Evolutionary conservation across 2,329 filamentous ascomycete genomes (phyloP), one percentile per base, ranked within the genome.

Genomic region (Nemania sp.): DNA sequence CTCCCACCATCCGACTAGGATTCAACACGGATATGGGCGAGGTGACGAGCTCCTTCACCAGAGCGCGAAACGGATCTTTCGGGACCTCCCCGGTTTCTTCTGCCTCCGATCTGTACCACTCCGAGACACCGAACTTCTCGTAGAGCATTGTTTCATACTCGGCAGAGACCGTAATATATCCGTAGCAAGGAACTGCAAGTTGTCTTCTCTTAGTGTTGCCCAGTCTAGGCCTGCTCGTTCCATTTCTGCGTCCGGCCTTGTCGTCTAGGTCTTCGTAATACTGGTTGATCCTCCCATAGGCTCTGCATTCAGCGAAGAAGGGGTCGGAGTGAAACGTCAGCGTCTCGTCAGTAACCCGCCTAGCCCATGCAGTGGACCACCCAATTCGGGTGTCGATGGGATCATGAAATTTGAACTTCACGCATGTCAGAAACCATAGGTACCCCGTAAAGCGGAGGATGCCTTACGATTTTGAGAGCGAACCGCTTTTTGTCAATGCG

Each of bases 291-390:
- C 12, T 46, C 25, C 47, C 48, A 20, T 57, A 57, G 20, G 55
- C 55, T 20, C 55, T 57, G 17, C 55, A 57, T 52, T 57, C 55
- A 13, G 55, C 55, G 17, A 57, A 57, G 17, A 57, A 57, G 3
- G 55, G 55, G 48, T 57, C 55, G 7, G 47, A 18, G 39, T 57
- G 55, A 47, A 57, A 52, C 9, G 55, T 29, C 13, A 57, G 18
- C 3, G 29, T 52, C 20, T 51, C 47, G 29, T 57, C 12, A 39
- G 55, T 46, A 29, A 46, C 18, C 15, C 37, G 20, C 39, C 47
- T 13, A 11, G 29, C 3, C 1, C 15, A 18, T 29, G 25, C 13
- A 21, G 1, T 1, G 2, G 3, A 57, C 35, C n/a, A 37, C 39
- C n/a, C 35, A 43, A n/a, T n/a, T 57, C 55, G 55, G 32, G 11